Base-by-base conservation (phyloP, 2,329 filamentous ascomycete genomes). In the Cladorrhinum sp. region DNA sequence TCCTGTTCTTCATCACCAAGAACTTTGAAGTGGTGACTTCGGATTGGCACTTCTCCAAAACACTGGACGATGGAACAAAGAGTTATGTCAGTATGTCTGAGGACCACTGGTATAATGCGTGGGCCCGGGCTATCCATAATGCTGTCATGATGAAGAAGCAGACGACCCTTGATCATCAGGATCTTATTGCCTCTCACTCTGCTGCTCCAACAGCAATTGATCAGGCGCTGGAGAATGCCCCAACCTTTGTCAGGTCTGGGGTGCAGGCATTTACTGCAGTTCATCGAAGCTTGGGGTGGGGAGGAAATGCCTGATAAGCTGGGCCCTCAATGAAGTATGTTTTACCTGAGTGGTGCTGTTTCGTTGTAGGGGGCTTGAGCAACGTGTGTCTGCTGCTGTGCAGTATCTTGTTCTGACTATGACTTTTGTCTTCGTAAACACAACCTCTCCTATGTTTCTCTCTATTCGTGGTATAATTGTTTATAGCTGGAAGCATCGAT, bases 1-100 rank as follows among this genome's bases (percentile, higher is more conserved):
- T 83, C 60, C 78, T 92, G 12, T 87, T 84, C 74, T 80, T 91
- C 70, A 74, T 81, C 18, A 92, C 89, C 1, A 85, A 83, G 70
- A 79, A 83, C 54, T 92, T 87, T 75, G 82, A 87, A 64, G 86
- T 90, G 2, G 80, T 85, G 2, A 76, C 79, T 21, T 81, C 82
- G 0, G 79, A 86, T 33, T 92, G 87, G 87, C 73, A 77, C 1
- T 86, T 81, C 65, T 83, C 81, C 2, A 68, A 71, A 3, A 64
- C 69, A 9, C 70, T 71, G 26, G 65, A 62, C 2, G 58, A 72
- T 24, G 78, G 75, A 26, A 57, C 69, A 2, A 80, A 75, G 65
- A 71, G 74, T 23, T 89, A 85, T 67, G 80, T 82, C 55, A 79
- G 75, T 58, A 72, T 85, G 65, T 80, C 75, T 65, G 83, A 86